These are phyloP conservation scores for Penicillium riverlandense DNA, from an alignment of 495 filamentous ascomycete genomes.

Conservation along the genomic window DNA sequence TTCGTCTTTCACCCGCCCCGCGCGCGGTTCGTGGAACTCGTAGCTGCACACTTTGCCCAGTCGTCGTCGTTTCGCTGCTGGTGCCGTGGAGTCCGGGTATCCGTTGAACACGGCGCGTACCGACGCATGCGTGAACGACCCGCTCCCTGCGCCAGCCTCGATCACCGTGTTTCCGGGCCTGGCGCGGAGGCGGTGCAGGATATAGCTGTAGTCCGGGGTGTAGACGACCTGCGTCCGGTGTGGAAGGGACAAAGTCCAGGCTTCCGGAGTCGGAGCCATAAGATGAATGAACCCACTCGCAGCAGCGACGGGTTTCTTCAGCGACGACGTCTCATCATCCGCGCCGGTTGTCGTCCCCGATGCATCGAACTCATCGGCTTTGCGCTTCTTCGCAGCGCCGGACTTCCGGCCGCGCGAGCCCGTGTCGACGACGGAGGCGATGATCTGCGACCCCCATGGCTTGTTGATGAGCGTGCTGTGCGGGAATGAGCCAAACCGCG, in stretches of 20 bases:
- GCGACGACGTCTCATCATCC: slow-evolving; percentile 15
- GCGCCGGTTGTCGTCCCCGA: slow-evolving; percentile 16
- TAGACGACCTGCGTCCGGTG: slow-evolving; percentile 98
- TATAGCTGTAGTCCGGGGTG: slow-evolving; percentile 93
- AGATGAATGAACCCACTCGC: slow-evolving; percentile 83
- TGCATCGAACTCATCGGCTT: slow-evolving; percentile 39
- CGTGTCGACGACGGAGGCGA: slow-evolving; percentile 83
- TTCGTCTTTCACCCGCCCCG: slow-evolving; percentile 64
- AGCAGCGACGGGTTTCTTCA: slow-evolving; percentile 48
- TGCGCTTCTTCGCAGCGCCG: slow-evolving; percentile 38
- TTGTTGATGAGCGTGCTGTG: slow-evolving; percentile 75
- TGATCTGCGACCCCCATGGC: slow-evolving; percentile 87
- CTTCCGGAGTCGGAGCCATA: slow-evolving; percentile 83
- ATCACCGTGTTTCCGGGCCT: slow-evolving; percentile 75
- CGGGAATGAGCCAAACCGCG: slow-evolving; percentile 90
- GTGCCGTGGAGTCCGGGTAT: slow-evolving; percentile 39
- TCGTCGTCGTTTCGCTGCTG: slow-evolving; percentile 20
- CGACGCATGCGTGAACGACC: slow-evolving; percentile 89
- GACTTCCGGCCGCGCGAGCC: slow-evolving; percentile 63
- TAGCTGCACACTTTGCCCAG: slow-evolving; percentile 84
- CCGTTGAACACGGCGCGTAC: slow-evolving; percentile 84
- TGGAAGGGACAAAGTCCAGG: slow-evolving; percentile 84
- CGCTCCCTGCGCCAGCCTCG: slow-evolving; percentile 91
- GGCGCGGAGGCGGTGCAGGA: slow-evolving; percentile 78
- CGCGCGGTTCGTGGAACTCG: slow-evolving; percentile 82